A percentile compares a stretch with the other conserved stretches of the same genome.
Conservation (phyloP, 305 asterid species). For the Fraxinus latifolia region DNA sequence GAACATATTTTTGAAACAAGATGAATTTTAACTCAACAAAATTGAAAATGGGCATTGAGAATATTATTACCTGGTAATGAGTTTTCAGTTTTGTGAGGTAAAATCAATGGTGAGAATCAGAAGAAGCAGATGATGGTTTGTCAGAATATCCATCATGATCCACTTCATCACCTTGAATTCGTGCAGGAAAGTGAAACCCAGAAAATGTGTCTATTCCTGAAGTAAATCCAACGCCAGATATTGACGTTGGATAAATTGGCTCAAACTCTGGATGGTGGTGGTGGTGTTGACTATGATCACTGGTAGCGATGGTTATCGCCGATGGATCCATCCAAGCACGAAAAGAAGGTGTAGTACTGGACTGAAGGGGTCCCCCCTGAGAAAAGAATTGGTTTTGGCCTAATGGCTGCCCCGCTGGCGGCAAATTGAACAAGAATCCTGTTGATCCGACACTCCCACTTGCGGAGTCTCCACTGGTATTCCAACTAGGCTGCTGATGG, state of each 20-base stretch:
- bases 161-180: slow-evolving; percentile 96
- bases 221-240: slow-evolving; percentile 56
- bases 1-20: not conserved
- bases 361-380: slow-evolving; percentile 99
- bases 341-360: slow-evolving; percentile 90
- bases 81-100: slow-evolving; percentile 27
- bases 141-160: slow-evolving; percentile 93
- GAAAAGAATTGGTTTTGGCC: slow-evolving; percentile 64
- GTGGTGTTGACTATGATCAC: slow-evolving; percentile 38
- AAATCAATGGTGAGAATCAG: slow-evolving; percentile 82
- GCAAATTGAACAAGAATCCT: slow-evolving; percentile 58
- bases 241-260: slow-evolving; percentile 51
- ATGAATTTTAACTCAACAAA: not conserved
- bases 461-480: slow-evolving; percentile 35
- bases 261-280: slow-evolving; percentile 32
- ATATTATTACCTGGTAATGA: slow-evolving; percentile 25
- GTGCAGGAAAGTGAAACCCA: slow-evolving; percentile 86
- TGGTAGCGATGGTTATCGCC: slow-evolving; percentile 36
- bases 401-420: slow-evolving; percentile 47
- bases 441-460: slow-evolving; percentile 32
- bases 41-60: not conserved
- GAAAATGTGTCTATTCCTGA: slow-evolving; percentile 58
- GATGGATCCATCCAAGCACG: slow-evolving; percentile 97
- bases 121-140: slow-evolving; percentile 97
- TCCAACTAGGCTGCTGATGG: slow-evolving; percentile 57